Evolutionary conservation across 1,139 yeast genomes (phyloP), one percentile per base, ranked within the genome.

Genomic region (Protomyces lactucae-debilis): DNA sequence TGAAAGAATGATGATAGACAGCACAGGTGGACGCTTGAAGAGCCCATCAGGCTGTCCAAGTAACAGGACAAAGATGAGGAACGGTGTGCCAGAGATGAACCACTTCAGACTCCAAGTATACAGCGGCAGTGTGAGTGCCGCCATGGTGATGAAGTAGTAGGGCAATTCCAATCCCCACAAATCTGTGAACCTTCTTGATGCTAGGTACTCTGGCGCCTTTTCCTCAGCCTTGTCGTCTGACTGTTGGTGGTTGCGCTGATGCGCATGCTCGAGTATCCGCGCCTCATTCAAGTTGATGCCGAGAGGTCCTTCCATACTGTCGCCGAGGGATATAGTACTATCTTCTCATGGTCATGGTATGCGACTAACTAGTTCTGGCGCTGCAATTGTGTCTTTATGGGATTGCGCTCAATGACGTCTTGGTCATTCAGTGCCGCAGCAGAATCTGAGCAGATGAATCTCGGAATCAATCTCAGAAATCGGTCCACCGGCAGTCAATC

Each of bases 1-100:
- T 18, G 23, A 10, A 21, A 40, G 35, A 12, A 59, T 37, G 32
- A 51, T 21, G 45, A 32, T 5, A 1, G 48, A 35, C 35, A 59
- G 40, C 32, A 59, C 23, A 23, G 32, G 43, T 12, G 63, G 57
- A 9, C 51, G 43, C 35, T 16, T 10, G 8, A 55, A 59, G 12
- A 59, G 36, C n/a, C 35, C 40, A 5, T 51, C 57, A 9, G 54
- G 43, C 12, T 40, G 43, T 4, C 63, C 63, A 10, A 51, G 54
- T 8, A 59, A 37, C 21, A 59, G 36, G 18, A 23, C 18, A 18
- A 52, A 52, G 16, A 40, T 51, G 43, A 59, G 37, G 8, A 59
- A 18, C 6, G 63, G 63, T 18, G 63, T 40, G 35, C 63, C 63
- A 28, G 63, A 59, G 12, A 32, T n/a, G 37, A 21, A 52, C 63